Base-by-base conservation (phyloP, 257 asterid species). In the Thymus mandschuricus region DNA sequence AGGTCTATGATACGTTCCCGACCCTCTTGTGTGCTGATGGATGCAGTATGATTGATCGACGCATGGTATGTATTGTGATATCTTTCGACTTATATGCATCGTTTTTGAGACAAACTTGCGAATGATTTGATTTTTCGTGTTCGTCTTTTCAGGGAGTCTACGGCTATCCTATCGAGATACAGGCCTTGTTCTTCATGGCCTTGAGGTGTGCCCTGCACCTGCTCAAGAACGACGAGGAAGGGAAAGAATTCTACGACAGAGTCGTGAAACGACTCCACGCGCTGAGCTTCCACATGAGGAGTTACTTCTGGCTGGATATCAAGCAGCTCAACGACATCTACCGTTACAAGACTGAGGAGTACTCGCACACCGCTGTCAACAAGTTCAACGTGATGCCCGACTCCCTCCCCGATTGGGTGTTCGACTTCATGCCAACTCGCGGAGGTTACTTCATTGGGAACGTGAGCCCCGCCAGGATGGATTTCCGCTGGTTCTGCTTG, bases 21-120 rank as follows among this genome's bases (percentile, higher is more conserved):
- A 92, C 98, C n/a, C 86, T 90, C 50, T 80, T 92, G 75, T 92
- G 98, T 45, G 98, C 97, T 21, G 98, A 92, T 79, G 98, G 98
- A 21, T 92, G 98, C 44, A 81, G 83, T 70, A 92, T 92, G 98
- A 83, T 92, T 74, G 98, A 92, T 61, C 96, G 98, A 34, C 72
- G 97, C 74, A 92, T 92, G 98, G 98, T 92, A 57, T 77, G 88
- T 76, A 4, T 30, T 41, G 12, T 1, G 3, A 30, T 52, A 29
- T 59, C 75, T 59, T 31, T 54, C n/a, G 2, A 72, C 63, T 21
- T 21, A 21, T 21, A 21, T 21, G 21, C 21, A 21, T 21, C 21
- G 21, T 21, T 21, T 21, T 21, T 21, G 21, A 21, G 21, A 21
- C 21, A 21, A 21, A 21, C 21, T 21, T 21, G 21, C 21, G 21